Evolutionary conservation across 306 rosid species (phyloP).

Genomic region (Crotalaria pallida): DNA sequence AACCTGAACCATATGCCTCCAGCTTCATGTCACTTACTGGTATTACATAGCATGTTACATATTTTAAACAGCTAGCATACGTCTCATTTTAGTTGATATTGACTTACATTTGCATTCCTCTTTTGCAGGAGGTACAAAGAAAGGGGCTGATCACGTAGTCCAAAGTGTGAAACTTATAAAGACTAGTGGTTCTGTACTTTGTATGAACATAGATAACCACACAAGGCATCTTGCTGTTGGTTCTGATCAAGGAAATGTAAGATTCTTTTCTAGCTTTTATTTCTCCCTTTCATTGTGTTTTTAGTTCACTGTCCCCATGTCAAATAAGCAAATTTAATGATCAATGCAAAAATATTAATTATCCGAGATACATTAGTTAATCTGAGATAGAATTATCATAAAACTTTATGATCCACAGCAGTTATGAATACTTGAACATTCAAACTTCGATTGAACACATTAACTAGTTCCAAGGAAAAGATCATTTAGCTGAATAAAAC

Average conservation of each 20-base stretch:
- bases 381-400: neutral
- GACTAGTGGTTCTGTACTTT: constrained; percentile 57
- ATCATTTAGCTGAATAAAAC: neutral
- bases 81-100: neutral
- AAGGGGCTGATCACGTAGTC: constrained; percentile 63
- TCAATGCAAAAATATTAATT: neutral
- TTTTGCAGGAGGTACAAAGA: constrained; percentile 64
- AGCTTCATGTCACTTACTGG: constrained; percentile 75
- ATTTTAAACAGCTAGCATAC: neutral
- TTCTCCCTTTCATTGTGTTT: neutral
- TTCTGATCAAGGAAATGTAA: constrained; percentile 84
- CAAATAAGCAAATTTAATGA: neutral
- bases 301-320: neutral
- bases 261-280: constrained; percentile 22
- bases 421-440: neutral
- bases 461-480: neutral
- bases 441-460: neutral
- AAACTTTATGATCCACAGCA: neutral
- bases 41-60: constrained; percentile 26
- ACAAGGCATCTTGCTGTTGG: constrained; percentile 79
- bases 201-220: constrained; percentile 44
- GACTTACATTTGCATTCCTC: constrained; percentile 11
- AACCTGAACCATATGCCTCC: constrained; percentile 66
- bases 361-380: neutral
- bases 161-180: constrained; percentile 59